phyloP scores from a whole-genome alignment of 495 filamentous ascomycete species.

The Thermothielavioides terrestris region DNA sequence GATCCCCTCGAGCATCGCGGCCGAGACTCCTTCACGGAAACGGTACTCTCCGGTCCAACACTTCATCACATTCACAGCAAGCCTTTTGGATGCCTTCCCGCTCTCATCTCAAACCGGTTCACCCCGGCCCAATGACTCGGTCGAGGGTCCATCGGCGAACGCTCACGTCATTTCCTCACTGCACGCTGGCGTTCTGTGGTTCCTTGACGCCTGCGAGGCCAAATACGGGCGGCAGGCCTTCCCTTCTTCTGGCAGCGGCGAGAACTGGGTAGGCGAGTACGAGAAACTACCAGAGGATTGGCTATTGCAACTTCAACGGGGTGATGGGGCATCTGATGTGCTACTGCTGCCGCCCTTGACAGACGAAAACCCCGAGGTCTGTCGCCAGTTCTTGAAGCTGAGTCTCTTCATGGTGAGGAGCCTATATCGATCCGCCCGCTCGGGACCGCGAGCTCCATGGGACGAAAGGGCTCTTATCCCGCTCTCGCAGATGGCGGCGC shows the following conservation, averaged over 20 bases:
- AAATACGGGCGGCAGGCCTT: constrained; percentile 11
- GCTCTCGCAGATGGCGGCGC: constrained; percentile 22
- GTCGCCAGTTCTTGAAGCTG: constrained; percentile 20
- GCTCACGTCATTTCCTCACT: constrained; percentile 21
- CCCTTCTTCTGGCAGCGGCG: constrained; percentile 2
- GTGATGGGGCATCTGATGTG: neutral
- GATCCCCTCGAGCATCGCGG: constrained; percentile 12
- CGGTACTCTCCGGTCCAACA: constrained; percentile 21
- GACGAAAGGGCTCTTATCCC: constrained; percentile 19
- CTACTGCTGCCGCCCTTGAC: neutral
- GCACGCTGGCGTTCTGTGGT: constrained; percentile 22
- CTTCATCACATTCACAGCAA: constrained; percentile 15
- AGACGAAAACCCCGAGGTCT: constrained; percentile 18
- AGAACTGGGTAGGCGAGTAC: constrained; percentile 21
- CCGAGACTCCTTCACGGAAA: neutral
- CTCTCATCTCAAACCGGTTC: constrained; percentile 6
- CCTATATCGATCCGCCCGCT: constrained; percentile 16
- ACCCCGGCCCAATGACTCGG: neutral
- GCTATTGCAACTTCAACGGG: constrained; percentile 9
- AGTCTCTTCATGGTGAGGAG: constrained; percentile 16
- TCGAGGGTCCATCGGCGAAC: constrained; percentile 9
- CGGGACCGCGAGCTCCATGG: constrained; percentile 11
- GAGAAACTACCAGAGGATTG: constrained; percentile 13
- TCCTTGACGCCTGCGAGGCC: constrained; percentile 22
- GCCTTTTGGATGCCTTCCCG: constrained; percentile 22